These are phyloP conservation scores for Ophiocordyceps camponoti-rufipedis DNA, from an alignment of 2,329 filamentous ascomycete genomes.

Conservation along the genomic window DNA sequence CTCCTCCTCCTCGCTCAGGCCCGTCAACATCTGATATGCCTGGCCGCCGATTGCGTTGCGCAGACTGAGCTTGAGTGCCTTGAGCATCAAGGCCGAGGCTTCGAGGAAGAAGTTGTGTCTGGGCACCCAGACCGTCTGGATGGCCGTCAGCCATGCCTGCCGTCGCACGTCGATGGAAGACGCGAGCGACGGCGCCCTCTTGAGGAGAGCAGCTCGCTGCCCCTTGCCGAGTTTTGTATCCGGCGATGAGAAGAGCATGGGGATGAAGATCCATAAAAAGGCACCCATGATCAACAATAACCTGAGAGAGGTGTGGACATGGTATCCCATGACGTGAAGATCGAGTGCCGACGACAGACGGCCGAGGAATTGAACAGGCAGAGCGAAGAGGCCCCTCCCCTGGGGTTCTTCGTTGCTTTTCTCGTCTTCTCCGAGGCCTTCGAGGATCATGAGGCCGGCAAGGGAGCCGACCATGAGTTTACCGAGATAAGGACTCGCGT, in stretches of 20 bases:
- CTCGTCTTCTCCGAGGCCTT: slow-evolving; percentile 55
- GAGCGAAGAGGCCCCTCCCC: slow-evolving; percentile 46
- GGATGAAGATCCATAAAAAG: slow-evolving; percentile 35
- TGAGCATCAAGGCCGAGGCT: slow-evolving; percentile 59
- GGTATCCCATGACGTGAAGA: slow-evolving; percentile 35
- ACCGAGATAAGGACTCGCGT: slow-evolving; percentile 36
- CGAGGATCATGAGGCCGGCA: slow-evolving; percentile 79
- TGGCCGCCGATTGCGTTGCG: slow-evolving; percentile 61
- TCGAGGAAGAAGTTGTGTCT: slow-evolving; percentile 75
- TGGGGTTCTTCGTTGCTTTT: slow-evolving; percentile 42
- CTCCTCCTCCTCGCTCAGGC: slow-evolving; percentile 70
- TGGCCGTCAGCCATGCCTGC: slow-evolving; percentile 82
- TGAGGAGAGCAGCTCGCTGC: slow-evolving; percentile 21
- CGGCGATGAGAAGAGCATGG: slow-evolving; percentile 26
- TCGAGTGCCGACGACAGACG: slow-evolving; percentile 28
- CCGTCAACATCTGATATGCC: slow-evolving; percentile 62
- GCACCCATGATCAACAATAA: slow-evolving; percentile 32
- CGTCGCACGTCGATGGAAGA: slow-evolving; percentile 73
- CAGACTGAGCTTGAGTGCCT: slow-evolving; percentile 66
- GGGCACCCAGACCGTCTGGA: slow-evolving; percentile 85
- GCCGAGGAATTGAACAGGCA: slow-evolving; percentile 41
- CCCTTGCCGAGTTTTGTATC: slow-evolving; percentile 32
- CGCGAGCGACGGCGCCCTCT: slow-evolving; percentile 50
- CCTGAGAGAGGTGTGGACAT: slow-evolving; percentile 33
- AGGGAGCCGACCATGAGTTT: slow-evolving; percentile 90